Evolutionary conservation across 2,329 filamentous ascomycete species (phyloP).

Genomic region (Graphiopsis chlorocephala): DNA sequence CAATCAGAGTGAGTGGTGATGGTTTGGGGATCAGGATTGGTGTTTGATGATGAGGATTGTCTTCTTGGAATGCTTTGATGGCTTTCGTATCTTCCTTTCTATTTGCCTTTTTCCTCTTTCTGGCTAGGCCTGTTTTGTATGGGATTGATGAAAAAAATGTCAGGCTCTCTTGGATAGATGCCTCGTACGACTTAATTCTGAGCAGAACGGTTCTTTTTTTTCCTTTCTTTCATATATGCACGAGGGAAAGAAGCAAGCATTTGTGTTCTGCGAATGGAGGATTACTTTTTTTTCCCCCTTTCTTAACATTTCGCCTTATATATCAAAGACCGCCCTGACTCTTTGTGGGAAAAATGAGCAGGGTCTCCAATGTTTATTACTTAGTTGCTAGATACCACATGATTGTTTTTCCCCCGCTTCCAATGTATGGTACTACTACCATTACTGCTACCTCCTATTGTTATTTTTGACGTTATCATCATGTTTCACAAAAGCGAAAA

Average conservation of each 20-base stretch:
- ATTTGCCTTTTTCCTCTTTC: neutral
- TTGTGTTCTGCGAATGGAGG: neutral
- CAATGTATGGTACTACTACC: neutral
- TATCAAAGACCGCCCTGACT: too few species aligned
- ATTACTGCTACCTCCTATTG: too few species aligned
- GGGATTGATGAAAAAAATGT: neutral
- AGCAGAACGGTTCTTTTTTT: neutral
- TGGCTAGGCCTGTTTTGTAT: neutral
- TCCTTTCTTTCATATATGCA: neutral
- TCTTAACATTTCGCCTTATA: too few species aligned
- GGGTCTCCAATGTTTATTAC: neutral
- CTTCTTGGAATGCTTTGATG: neutral
- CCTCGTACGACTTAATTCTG: neutral
- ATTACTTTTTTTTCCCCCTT: neutral
- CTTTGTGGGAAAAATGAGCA: neutral
- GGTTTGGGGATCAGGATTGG: neutral
- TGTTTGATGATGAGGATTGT: neutral
- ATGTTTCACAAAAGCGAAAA: too few species aligned
- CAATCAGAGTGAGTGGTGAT: neutral
- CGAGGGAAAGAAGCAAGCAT: neutral
- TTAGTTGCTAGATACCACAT: neutral
- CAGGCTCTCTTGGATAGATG: neutral
- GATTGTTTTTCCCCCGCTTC: too few species aligned
- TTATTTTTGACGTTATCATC: too few species aligned
- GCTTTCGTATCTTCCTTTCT: neutral